Conservation (phyloP, 306 rosid genomes). For the Rosa multiflora region DNA sequence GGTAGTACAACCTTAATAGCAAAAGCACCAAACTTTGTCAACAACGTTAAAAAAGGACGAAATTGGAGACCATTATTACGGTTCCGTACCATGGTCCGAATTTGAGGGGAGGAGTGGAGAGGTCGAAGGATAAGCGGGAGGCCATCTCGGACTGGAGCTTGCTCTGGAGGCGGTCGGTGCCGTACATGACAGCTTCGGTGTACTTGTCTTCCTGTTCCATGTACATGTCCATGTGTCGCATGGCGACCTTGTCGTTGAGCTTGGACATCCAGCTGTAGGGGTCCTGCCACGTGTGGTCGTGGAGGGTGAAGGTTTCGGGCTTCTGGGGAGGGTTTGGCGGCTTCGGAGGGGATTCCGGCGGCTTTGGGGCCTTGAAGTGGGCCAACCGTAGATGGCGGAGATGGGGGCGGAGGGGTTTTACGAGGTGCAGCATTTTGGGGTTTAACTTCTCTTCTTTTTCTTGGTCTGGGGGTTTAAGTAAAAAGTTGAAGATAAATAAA, state of each 20-base stretch:
- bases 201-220: conserved; percentile 98
- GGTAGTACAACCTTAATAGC: conserved; percentile 46
- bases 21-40: not conserved
- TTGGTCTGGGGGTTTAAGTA: not conserved
- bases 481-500: not conserved
- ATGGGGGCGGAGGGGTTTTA: conserved; percentile 28
- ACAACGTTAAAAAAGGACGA: not conserved
- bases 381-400: conserved; percentile 30
- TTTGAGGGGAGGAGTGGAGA: conserved; percentile 82
- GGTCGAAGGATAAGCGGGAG: conserved; percentile 69
- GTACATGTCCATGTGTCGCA: conserved; percentile 92
- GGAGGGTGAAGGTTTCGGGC: conserved; percentile 68
- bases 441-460: not conserved
- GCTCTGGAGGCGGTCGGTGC: conserved; percentile 63
- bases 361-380: conserved; percentile 38
- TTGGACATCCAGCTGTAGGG: conserved; percentile 88
- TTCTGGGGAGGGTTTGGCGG: conserved; percentile 86
- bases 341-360: conserved; percentile 46
- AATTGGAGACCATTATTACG: not conserved
- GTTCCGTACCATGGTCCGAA: conserved; percentile 77
- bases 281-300: conserved; percentile 77
- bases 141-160: conserved; percentile 91
- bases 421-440: conserved; percentile 2
- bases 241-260: conserved; percentile 77
- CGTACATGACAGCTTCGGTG: conserved; percentile 71